Base-by-base conservation (phyloP, 495 filamentous ascomycete genomes). In the Lasiosphaeria miniovina region DNA sequence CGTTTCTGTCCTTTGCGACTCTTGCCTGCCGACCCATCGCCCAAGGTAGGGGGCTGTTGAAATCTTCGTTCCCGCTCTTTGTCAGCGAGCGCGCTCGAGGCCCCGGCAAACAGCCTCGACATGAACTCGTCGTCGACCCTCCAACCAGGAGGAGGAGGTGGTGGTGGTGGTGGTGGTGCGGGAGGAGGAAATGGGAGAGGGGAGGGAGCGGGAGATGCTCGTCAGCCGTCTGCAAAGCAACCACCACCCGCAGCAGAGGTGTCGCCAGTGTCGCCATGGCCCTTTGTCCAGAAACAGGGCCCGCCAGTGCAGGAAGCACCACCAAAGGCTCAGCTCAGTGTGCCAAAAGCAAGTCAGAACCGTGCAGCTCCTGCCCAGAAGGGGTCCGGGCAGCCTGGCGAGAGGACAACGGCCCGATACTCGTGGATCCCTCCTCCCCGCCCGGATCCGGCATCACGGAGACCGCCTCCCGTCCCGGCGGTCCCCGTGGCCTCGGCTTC, bases 261-360 rank as follows among this genome's bases (percentile, higher is more conserved):
- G 43, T 46, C 43, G 43, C 43, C 43, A 11, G 43, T 46, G 43
- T 46, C 43, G 43, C 43, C 43, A 9, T 46, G 43, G 43, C 43
- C 43, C 12, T 46, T 46, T 46, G 43, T n/a, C 12, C 43, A 14
- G 43, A 46, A 46, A 5, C 43, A 46, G 43, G 12, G 12, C 15
- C 43, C 43, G 12, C 6, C 8, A 5, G 43, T 46, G 12, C 4
- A n/a, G 5, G 43, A 46, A n/a, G 12, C 12, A n/a, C 11, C 15
- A 11, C 43, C 43, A n/a, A 14, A 11, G 11, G 15, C 43, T 46
- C 43, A 46, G 43, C 15, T 14, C 15, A n/a, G 15, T 46, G 43
- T 5, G 6, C 43, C 12, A 46, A 7, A n/a, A 46, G 15, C 43
- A 11, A 14, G 15, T 46, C 12, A 46, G 43, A 11, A n/a, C 11